Percentiles rank a stretch among this genome's conserved stretches.
Conservation (phyloP, 1,284 basidiomycete genomes). For the Boletus sp. region DNA sequence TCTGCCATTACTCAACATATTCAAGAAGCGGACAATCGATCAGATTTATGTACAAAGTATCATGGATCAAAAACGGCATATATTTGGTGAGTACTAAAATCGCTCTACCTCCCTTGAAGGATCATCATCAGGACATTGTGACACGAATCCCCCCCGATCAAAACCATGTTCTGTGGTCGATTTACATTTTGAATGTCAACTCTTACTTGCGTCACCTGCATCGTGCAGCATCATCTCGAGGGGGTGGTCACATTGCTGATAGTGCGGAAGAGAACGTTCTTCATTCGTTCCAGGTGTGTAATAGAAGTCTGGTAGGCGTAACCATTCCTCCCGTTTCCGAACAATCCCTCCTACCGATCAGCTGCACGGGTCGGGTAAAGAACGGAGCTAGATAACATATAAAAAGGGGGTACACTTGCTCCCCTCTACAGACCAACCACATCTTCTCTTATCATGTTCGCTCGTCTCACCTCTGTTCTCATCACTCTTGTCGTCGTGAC, state of each 20-base stretch:
- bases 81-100: no score
- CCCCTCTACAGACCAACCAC: neutral
- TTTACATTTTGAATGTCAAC: neutral
- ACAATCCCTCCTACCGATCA: neutral
- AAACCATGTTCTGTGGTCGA: neutral
- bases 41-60: no score
- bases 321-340: neutral
- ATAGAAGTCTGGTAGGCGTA: neutral
- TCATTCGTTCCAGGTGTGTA: neutral
- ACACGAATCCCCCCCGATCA: neutral
- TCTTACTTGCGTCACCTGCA: neutral
- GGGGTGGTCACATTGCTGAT: no score
- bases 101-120: no score
- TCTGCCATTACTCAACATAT: no score
- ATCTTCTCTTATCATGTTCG: neutral
- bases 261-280: neutral
- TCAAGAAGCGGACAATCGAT: no score
- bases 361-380: neutral
- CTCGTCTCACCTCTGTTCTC: neutral
- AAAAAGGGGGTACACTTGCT: neutral
- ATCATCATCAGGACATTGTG: no score
- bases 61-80: no score
- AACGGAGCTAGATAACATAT: neutral
- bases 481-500: neutral
- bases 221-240: neutral